These are phyloP conservation scores for Leishmania gerbilli DNA, from an alignment of 208 protist genomes.

Conservation along the genomic window DNA sequence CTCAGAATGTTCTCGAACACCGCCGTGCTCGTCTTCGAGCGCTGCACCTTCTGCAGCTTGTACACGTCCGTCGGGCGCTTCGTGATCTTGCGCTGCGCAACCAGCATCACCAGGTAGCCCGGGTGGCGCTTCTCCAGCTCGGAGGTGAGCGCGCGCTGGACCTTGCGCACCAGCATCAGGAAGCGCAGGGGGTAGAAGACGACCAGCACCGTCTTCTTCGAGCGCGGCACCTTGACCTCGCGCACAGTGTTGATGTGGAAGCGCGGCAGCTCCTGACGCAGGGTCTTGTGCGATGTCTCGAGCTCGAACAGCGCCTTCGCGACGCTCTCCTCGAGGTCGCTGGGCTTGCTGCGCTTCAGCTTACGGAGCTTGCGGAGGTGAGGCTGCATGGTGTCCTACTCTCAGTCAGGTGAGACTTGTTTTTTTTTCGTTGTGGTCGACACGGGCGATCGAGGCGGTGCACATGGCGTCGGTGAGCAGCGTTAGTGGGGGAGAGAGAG, in stretches of 20 bases:
- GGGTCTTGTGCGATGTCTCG: conserved; percentile 90
- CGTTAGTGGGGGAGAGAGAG: not conserved
- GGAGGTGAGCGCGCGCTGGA: conserved; percentile 93
- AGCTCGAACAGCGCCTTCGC: conserved; percentile 96
- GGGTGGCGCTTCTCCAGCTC: conserved; percentile 99
- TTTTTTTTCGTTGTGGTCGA: no score
- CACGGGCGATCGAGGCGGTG: no score
- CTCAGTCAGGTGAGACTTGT: not conserved
- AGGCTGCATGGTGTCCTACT: conserved; percentile 42
- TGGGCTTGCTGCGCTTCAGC: conserved; percentile 83
- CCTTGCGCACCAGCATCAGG: conserved; percentile 96
- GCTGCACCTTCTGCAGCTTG: conserved; percentile 92
- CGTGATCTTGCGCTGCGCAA: conserved; percentile 96
- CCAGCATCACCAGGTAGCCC: conserved; percentile 93
- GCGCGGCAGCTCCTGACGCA: conserved; percentile 93
- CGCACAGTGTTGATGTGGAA: conserved; percentile 94
- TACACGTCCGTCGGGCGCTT: conserved; percentile 86
- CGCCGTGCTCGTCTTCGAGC: conserved; percentile 95
- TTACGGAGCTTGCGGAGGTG: conserved; percentile 96
- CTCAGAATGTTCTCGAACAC: conserved; percentile 99
- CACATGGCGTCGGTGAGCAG: not conserved
- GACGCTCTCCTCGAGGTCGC: conserved; percentile 91
- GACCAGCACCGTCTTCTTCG: conserved; percentile 91
- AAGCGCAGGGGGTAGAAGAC: conserved; percentile 98
- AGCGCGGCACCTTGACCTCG: conserved; percentile 74